Conservation (phyloP, 768 basidiomycete species). For the Auricularia heimuer region DNA sequence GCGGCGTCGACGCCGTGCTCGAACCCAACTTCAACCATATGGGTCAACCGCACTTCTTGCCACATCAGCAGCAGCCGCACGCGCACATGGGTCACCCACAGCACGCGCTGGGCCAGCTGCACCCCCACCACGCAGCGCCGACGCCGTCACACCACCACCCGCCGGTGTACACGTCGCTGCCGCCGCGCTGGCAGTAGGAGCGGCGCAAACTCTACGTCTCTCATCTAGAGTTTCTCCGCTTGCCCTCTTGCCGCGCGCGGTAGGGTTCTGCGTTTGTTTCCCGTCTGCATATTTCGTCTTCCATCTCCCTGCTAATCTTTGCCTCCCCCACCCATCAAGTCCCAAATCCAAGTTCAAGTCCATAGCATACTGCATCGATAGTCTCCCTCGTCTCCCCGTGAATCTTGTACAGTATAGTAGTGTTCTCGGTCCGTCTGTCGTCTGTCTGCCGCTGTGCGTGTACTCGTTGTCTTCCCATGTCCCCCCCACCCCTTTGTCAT, state of each 20-base stretch:
- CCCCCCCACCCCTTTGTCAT: too few relatives aligned
- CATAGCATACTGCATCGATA: background rate
- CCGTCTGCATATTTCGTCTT: background rate
- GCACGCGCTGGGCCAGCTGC: background rate
- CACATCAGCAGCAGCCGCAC: background rate
- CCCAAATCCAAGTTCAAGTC: background rate
- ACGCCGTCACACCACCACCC: background rate
- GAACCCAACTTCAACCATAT: background rate
- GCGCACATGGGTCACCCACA: background rate
- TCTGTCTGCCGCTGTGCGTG: too few relatives aligned
- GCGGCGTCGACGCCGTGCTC: background rate
- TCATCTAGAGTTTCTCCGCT: background rate
- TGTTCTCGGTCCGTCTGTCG: too few relatives aligned
- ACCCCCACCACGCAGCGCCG: background rate
- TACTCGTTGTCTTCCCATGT: too few relatives aligned
- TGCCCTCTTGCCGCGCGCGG: background rate
- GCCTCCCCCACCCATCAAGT: too few relatives aligned
- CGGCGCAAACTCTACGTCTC: background rate
- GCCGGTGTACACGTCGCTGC: background rate
- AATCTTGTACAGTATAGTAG: too few relatives aligned
- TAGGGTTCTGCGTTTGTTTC: background rate
- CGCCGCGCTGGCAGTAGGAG: background rate
- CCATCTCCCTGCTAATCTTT: background rate
- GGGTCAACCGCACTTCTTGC: slow-evolving; percentile 2
- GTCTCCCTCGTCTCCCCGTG: background rate